Conservation (phyloP, 805 yeast species). For the Starmerella floricola region DNA sequence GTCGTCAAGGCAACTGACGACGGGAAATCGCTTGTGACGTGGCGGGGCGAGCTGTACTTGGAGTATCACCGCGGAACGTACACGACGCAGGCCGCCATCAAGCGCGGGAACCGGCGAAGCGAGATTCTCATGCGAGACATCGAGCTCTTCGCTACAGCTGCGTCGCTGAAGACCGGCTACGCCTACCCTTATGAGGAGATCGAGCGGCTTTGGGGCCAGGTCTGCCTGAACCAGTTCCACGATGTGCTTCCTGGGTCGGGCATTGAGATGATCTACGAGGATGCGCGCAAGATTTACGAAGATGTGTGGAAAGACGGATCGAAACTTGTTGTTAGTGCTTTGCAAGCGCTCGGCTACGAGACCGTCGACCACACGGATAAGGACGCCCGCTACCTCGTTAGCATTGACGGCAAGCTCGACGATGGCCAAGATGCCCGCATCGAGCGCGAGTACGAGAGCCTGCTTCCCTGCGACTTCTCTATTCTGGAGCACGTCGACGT, state of each 20-base stretch:
- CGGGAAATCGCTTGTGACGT: constrained; percentile 62
- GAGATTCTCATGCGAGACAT: constrained; percentile 75
- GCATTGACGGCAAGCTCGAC: constrained; percentile 12
- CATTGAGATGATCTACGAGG: constrained; percentile 87
- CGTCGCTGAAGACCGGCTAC: constrained; percentile 42
- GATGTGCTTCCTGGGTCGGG: constrained; percentile 97
- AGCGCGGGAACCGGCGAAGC: constrained; percentile 61
- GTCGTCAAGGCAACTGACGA: constrained; percentile 49
- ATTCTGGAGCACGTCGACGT: background rate
- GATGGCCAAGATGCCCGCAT: constrained; percentile 3
- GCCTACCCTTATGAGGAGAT: constrained; percentile 61
- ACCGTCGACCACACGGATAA: constrained; percentile 3
- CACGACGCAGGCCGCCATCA: constrained; percentile 83
- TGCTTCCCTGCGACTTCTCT: background rate
- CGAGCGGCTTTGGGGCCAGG: constrained; percentile 72
- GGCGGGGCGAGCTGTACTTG: constrained; percentile 89
- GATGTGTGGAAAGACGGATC: constrained; percentile 44
- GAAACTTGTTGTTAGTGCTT: constrained; percentile 40
- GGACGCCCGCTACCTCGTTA: constrained; percentile 12
- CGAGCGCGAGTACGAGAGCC: background rate
- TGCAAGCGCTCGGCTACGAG: constrained; percentile 32
- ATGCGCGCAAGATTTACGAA: constrained; percentile 67
- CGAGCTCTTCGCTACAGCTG: constrained; percentile 72
- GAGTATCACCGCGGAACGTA: constrained; percentile 97
- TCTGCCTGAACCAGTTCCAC: constrained; percentile 85